phyloP scores from a whole-genome alignment of 2,329 filamentous ascomycete species.

The Monosporascus cannonballus region DNA sequence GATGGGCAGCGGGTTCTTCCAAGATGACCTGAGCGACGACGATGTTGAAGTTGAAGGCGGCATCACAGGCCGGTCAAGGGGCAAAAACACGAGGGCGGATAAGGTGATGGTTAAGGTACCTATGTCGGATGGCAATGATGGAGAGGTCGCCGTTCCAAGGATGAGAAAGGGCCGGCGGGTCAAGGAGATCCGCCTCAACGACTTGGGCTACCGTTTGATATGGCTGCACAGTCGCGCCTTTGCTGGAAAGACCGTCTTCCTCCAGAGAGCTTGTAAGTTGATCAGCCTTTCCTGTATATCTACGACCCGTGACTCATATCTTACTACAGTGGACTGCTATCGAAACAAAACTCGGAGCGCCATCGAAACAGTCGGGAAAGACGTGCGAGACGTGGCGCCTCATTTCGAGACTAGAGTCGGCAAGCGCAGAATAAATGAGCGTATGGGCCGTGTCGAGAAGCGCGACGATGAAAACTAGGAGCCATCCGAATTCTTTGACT shows the following conservation, averaged over 20 bases:
- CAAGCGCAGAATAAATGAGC: constrained; percentile 68
- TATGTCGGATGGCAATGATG: constrained; percentile 63
- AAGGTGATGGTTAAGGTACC: constrained; percentile 54
- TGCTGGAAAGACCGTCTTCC: constrained; percentile 75
- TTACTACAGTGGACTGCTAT: constrained; percentile 76
- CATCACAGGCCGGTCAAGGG: constrained; percentile 28
- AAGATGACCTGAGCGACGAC: constrained; percentile 52
- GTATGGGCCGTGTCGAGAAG: constrained; percentile 36
- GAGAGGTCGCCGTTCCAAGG: constrained; percentile 68
- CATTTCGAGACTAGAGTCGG: constrained; percentile 87
- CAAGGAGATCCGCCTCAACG: constrained; percentile 87
- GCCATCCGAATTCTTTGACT: too few relatives aligned
- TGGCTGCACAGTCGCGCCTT: constrained; percentile 95
- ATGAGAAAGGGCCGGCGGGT: constrained; percentile 63
- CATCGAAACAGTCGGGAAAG: constrained; percentile 72
- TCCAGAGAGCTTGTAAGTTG: constrained; percentile 83
- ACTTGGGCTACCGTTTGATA: constrained; percentile 89
- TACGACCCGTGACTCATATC: constrained; percentile 4
- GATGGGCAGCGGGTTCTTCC: constrained; percentile 68
- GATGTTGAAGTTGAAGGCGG: constrained; percentile 52
- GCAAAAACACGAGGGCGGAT: constrained; percentile 23
- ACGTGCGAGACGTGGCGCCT: constrained; percentile 65
- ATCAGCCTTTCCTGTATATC: constrained; percentile 3
- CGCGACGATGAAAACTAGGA: constrained; percentile 22
- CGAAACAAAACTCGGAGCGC: constrained; percentile 48